Evolutionary conservation across 106 monocot genomes (phyloP), one percentile per base, ranked within the genome.

Genomic region (Allium sativum): DNA sequence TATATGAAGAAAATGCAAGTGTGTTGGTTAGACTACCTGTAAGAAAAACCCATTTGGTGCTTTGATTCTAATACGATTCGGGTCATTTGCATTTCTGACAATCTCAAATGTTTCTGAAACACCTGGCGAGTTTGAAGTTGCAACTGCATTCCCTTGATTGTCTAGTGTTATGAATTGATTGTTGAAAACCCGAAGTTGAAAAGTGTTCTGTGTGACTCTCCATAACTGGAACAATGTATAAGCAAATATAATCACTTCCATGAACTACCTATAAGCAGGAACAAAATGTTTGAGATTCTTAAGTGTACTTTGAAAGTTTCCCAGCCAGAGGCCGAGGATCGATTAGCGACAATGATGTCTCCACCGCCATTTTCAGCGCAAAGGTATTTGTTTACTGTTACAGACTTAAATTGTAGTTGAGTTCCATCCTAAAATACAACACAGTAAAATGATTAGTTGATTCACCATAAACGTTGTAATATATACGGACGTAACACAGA

Each of bases 321-420:
- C 87, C 87, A 92, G 19, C 71, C 58, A 9, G 87, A 87, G 51
- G 87, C 66, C 21, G 74, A 48, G 43, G 81, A 76, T 21, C 81
- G 62, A 53, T 92, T 81, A 20, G 84, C 87, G 10, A 74, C 81
- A n/a, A 84, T 78, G 62, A 79, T 81, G n/a, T 9, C 47, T 22
- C 87, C 87, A 13, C 87, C 83, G 0, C 87, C 92, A 64, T 76
- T 72, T 0, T 17, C 62, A 4, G 81, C 84, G 52, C 84, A 87
- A n/a, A 84, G 68, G 54, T 74, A 92, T 74, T 87, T 92, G 59
- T 81, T 73, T 68, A 78, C 56, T 7, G 66, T 56, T 21, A 74
- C 64, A 22, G 92, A 87, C 61, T 67, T 87, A 56, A 92, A 63
- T 60, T 87, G 92, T 66, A 87, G 84, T 53, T 81, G 81, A 15